A percentile compares a stretch with the other conserved stretches of the same genome.
These are phyloP conservation scores for Moesziomyces globuligerus DNA, from an alignment of 1,284 basidiomycete genomes.

Conservation along the genomic window DNA sequence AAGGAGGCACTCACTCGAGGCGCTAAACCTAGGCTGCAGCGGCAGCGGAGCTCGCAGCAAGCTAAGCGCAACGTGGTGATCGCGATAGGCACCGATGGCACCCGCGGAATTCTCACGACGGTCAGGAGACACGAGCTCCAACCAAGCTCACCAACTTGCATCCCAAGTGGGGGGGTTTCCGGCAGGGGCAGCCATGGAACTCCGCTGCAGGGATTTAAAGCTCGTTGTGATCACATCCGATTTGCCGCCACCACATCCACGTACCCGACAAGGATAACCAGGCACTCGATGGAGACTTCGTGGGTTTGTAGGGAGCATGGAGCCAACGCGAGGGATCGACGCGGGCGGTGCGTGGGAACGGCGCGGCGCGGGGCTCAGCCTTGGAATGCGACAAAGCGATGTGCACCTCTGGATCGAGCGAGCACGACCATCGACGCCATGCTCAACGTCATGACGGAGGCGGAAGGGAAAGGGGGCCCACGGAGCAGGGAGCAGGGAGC, in stretches of 20 bases:
- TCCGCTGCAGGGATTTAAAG: too few relatives aligned
- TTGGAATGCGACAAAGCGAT: too few relatives aligned
- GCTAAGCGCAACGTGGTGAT: neutral
- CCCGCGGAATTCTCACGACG: conserved; percentile 26
- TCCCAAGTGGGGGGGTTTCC: too few relatives aligned
- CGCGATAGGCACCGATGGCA: too few relatives aligned
- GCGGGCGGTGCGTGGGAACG: conserved; percentile 1
- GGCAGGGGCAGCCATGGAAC: too few relatives aligned
- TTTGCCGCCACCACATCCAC: too few relatives aligned
- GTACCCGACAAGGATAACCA: neutral
- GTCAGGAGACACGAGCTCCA: conserved; percentile 14
- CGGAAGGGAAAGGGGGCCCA: too few relatives aligned
- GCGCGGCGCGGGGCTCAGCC: neutral
- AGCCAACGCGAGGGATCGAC: neutral
- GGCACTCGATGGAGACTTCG: too few relatives aligned
- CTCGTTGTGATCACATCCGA: neutral
- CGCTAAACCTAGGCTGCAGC: neutral
- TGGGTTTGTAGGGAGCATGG: neutral
- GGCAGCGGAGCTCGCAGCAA: neutral
- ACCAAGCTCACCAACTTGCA: too few relatives aligned
- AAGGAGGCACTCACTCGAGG: neutral
- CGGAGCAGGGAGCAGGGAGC: neutral
- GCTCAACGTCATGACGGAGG: too few relatives aligned
- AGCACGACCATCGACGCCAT: neutral
- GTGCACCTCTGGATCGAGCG: too few relatives aligned